Conservation (phyloP, 2,329 filamentous ascomycete genomes). For the Huntiella savannae region DNA sequence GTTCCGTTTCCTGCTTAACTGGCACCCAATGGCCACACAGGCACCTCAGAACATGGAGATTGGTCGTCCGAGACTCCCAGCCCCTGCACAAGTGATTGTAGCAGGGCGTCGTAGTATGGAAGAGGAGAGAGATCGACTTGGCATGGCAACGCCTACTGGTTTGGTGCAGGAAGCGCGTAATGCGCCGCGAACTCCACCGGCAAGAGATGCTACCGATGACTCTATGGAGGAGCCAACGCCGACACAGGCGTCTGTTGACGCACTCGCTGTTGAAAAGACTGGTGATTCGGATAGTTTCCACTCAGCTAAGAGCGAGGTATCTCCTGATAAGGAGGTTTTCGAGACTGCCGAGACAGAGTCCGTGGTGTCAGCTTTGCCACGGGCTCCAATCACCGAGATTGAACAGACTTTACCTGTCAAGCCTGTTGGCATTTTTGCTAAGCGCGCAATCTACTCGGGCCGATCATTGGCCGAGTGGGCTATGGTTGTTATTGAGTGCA, state of each 20-base stretch:
- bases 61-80: constrained; percentile 47
- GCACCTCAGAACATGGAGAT: constrained; percentile 32
- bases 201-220: neutral
- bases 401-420: constrained; percentile 15
- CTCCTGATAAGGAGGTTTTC: neutral
- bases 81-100: constrained; percentile 48
- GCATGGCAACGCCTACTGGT: constrained; percentile 15
- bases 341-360: neutral
- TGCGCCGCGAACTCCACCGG: constrained; percentile 18
- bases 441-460: constrained; percentile 43
- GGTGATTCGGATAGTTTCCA: too few relatives aligned
- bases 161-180: constrained; percentile 33
- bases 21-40: constrained; percentile 23
- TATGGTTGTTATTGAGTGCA: constrained; percentile 56
- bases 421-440: constrained; percentile 26
- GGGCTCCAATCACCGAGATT: constrained; percentile 18
- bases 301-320: neutral
- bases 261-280: too few relatives aligned
- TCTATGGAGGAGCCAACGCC: constrained; percentile 1
- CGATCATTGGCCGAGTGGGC: constrained; percentile 63
- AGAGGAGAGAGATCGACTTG: neutral
- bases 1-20: constrained; percentile 59
- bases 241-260: neutral
- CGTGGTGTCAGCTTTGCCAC: too few relatives aligned
- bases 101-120: constrained; percentile 22